phyloP scores from a whole-genome alignment of 129 eudicot genomes.

The Deinandra increscens region DNA sequence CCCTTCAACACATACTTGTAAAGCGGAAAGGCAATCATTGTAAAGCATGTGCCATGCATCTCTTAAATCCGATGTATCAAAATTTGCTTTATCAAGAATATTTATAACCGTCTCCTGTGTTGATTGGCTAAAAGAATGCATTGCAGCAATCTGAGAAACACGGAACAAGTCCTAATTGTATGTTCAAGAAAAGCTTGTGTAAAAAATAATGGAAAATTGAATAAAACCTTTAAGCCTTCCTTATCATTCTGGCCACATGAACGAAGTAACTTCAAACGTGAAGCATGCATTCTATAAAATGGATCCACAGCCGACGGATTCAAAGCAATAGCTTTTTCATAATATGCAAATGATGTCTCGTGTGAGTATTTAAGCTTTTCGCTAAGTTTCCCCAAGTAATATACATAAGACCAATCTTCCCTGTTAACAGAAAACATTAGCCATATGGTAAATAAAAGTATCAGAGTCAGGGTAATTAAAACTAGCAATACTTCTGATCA shows the following conservation, averaged over 20 bases:
- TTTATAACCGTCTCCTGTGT: slow-evolving; percentile 47
- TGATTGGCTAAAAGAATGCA: slow-evolving; percentile 55
- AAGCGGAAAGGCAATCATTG: slow-evolving; percentile 86
- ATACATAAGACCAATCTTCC: slow-evolving; percentile 94
- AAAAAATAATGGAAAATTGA: slow-evolving; percentile 2
- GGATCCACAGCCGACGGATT: slow-evolving; percentile 97
- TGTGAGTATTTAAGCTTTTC: slow-evolving; percentile 85
- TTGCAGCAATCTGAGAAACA: slow-evolving; percentile 65
- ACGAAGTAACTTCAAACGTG: slow-evolving; percentile 93
- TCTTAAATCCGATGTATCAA: slow-evolving; percentile 39
- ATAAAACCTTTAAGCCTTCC: slow-evolving; percentile 66
- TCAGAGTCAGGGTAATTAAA: neutral
- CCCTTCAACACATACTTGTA: slow-evolving; percentile 87
- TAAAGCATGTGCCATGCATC: slow-evolving; percentile 71
- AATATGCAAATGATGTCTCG: slow-evolving; percentile 67
- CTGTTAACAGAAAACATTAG: slow-evolving; percentile 36
- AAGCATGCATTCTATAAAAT: slow-evolving; percentile 97
- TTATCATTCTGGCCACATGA: slow-evolving; percentile 57
- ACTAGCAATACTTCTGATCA: slow-evolving; percentile 58
- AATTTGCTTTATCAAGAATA: slow-evolving; percentile 35
- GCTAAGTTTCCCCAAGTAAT: slow-evolving; percentile 82
- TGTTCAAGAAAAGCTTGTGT: neutral
- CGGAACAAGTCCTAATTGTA: slow-evolving; percentile 1
- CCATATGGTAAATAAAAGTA: slow-evolving; percentile 10
- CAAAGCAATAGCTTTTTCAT: slow-evolving; percentile 75